phyloP scores from a whole-genome alignment of 331 rosid genomes.

The Malus hybrid region DNA sequence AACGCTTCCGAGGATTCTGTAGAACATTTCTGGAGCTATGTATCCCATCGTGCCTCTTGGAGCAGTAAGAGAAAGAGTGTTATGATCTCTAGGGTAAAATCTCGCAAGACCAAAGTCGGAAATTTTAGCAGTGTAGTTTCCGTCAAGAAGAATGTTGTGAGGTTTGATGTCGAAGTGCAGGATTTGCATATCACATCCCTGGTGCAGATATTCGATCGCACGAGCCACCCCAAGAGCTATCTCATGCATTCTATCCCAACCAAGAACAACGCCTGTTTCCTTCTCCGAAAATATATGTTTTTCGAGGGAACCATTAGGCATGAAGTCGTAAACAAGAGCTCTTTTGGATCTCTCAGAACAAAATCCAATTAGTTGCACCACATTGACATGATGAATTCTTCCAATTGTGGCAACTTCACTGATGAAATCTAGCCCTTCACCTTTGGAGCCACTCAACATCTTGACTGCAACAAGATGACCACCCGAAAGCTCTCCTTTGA shows the following conservation, averaged over 20 bases:
- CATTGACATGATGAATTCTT: constrained; percentile 12
- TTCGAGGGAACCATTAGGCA: constrained; percentile 9
- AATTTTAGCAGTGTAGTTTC: not conserved
- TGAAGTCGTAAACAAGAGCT: constrained; percentile 8
- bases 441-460: constrained; percentile 9
- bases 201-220: not conserved
- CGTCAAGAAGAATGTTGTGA: not conserved
- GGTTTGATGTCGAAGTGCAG: constrained; percentile 16
- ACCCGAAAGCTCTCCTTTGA: not conserved
- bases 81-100: not conserved
- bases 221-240: constrained; percentile 1
- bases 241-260: constrained; percentile 2
- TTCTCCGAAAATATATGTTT: not conserved
- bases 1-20: not conserved
- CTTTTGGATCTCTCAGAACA: not conserved
- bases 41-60: constrained; percentile 1
- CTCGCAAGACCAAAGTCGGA: constrained; percentile 14
- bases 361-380: constrained; percentile 8
- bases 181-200: constrained; percentile 8
- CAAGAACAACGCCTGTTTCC: not conserved
- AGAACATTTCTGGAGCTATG: constrained; percentile 1
- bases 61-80: not conserved
- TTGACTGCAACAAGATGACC: constrained; percentile 3
- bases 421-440: not conserved
- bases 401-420: constrained; percentile 1